Conservation (phyloP, 441 rosid species). For the Syzygium malaccense region DNA sequence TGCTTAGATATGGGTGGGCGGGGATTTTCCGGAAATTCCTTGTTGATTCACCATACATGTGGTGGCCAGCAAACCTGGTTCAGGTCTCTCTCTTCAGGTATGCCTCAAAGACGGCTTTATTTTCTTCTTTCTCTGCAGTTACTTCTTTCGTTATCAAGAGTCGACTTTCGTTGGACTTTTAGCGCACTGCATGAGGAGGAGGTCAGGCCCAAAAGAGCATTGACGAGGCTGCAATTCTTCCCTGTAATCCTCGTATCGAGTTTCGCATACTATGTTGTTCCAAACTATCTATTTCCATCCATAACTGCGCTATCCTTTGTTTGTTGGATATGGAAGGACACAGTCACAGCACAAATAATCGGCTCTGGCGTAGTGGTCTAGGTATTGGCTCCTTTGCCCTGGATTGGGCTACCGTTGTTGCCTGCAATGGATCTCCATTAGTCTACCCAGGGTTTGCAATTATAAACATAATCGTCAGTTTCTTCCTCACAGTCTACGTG, state of each 20-base stretch:
- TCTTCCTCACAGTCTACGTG: constrained; percentile 22
- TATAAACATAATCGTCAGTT: constrained; percentile 24
- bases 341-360: constrained; percentile 30
- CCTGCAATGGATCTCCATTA: constrained; percentile 28
- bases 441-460: constrained; percentile 36
- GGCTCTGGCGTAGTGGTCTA: constrained; percentile 38
- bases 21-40: constrained; percentile 37
- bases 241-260: constrained; percentile 23
- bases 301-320: constrained; percentile 35
- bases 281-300: constrained; percentile 31
- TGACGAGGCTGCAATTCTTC: constrained; percentile 44
- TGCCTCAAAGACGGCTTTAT: not conserved
- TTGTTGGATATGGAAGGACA: constrained; percentile 33
- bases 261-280: constrained; percentile 34
- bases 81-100: constrained; percentile 47
- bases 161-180: not conserved
- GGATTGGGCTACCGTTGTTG: constrained; percentile 36
- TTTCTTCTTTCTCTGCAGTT: not conserved
- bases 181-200: constrained; percentile 42
- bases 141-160: not conserved
- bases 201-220: constrained; percentile 25
- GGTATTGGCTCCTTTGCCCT: constrained; percentile 32
- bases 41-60: constrained; percentile 47
- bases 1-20: constrained; percentile 48
- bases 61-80: constrained; percentile 51